Evolutionary conservation across 768 basidiomycete genomes (phyloP).

Genomic region (Royoungia palumana): DNA sequence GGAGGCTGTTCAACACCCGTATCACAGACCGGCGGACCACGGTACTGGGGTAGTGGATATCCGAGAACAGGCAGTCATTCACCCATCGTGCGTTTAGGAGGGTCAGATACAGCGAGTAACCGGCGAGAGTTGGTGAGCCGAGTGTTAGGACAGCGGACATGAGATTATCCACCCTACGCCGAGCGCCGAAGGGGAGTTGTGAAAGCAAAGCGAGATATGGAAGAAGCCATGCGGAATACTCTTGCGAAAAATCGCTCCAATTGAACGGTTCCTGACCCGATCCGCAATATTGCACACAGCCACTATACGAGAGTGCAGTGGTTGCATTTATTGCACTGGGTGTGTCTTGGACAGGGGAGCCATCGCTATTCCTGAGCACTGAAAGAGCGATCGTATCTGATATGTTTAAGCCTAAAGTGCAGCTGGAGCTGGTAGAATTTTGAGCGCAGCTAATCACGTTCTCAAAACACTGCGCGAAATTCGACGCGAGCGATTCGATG

Average conservation of each 20-base stretch:
- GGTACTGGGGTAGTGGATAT: conserved; percentile 23
- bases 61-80: conserved; percentile 30
- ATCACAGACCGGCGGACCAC: conserved; percentile 23
- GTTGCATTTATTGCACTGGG: neutral
- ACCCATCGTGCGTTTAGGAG: conserved; percentile 44
- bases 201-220: conserved; percentile 48
- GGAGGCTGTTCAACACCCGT: conserved; percentile 37
- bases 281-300: conserved; percentile 13
- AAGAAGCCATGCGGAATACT: conserved; percentile 43
- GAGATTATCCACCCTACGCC: conserved; percentile 38
- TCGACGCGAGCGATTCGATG: neutral
- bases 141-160: conserved; percentile 41
- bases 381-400: conserved; percentile 9
- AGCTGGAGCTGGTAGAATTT: neutral
- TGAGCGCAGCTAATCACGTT: conserved; percentile 2
- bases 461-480: conserved; percentile 13
- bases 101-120: conserved; percentile 43
- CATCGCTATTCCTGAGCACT: conserved; percentile 10
- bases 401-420: neutral
- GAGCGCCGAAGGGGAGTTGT: conserved; percentile 46
- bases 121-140: conserved; percentile 46
- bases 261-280: conserved; percentile 5
- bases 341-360: neutral
- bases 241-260: conserved; percentile 26
- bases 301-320: conserved; percentile 6